Percentiles rank a stretch among this genome's conserved stretches.
Evolutionary conservation across 2,329 filamentous ascomycete genomes (phyloP).

Genomic region (Aspergillus pseudoterreus): DNA sequence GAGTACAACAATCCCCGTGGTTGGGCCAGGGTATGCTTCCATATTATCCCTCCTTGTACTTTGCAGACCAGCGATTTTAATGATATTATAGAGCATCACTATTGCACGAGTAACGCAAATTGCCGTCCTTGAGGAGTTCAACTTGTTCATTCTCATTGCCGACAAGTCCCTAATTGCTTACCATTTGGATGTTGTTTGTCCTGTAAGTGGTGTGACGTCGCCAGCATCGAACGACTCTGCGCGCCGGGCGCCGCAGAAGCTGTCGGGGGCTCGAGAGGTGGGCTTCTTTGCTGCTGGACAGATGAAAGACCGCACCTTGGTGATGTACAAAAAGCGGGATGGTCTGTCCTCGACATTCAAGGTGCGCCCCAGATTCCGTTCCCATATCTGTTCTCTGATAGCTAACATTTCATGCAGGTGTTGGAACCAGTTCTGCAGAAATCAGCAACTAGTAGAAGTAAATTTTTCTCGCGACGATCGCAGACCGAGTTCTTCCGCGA

Average conservation of each 20-base stretch:
- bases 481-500: constrained; percentile 95
- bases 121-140: constrained; percentile 92
- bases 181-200: constrained; percentile 78
- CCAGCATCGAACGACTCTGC: constrained; percentile 66
- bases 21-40: constrained; percentile 72
- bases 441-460: constrained; percentile 75
- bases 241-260: constrained; percentile 82
- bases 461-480: constrained; percentile 64
- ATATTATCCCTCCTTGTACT: not conserved
- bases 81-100: constrained; percentile 62
- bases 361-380: constrained; percentile 23
- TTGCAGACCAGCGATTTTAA: constrained; percentile 7
- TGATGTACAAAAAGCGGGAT: constrained; percentile 97
- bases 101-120: constrained; percentile 81
- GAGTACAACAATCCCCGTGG: constrained; percentile 85
- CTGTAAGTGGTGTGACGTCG: constrained; percentile 43
- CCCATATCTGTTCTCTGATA: not conserved
- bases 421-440: constrained; percentile 95
- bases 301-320: constrained; percentile 93
- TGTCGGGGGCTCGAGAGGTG: constrained; percentile 83
- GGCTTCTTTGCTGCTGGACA: constrained; percentile 93
- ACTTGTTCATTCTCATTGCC: constrained; percentile 82
- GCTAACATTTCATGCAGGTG: constrained; percentile 37
- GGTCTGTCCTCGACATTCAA: constrained; percentile 90
- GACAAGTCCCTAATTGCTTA: constrained; percentile 91